phyloP scores from a whole-genome alignment of 805 yeast genomes.

The Metschnikowia cubensis region DNA sequence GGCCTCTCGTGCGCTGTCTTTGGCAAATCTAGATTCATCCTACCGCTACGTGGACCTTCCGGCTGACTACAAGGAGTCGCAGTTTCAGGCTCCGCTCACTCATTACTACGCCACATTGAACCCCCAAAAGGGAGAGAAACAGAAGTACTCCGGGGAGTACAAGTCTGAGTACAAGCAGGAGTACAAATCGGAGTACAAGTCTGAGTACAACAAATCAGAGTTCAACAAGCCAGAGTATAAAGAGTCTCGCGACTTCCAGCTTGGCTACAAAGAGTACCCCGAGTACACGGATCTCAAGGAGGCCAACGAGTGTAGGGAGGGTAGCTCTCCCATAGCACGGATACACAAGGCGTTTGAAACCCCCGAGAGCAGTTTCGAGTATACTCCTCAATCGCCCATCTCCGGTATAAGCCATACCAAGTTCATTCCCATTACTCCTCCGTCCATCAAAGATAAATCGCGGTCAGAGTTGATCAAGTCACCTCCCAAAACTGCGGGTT shows the following conservation, averaged over 20 bases:
- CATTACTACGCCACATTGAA: not conserved
- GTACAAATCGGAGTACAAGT: too few relatives aligned
- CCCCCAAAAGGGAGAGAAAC: not conserved
- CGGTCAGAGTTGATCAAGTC: slow-evolving; percentile 31
- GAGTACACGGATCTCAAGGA: too few relatives aligned
- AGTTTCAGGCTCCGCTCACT: not conserved
- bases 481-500: slow-evolving; percentile 24
- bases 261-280: too few relatives aligned
- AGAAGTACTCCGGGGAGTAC: too few relatives aligned
- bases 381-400: not conserved
- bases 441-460: slow-evolving; percentile 30
- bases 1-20: not conserved
- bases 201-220: too few relatives aligned
- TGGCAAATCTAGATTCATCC: not conserved
- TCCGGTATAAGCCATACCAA: slow-evolving; percentile 7
- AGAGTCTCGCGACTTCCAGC: too few relatives aligned
- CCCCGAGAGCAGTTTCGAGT: not conserved
- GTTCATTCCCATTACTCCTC: slow-evolving; percentile 42
- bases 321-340: too few relatives aligned
- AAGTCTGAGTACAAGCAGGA: too few relatives aligned
- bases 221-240: too few relatives aligned
- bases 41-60: not conserved
- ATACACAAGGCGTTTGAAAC: not conserved
- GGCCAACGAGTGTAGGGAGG: too few relatives aligned
- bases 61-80: not conserved